A percentile compares a stretch with the other conserved stretches of the same genome.
phyloP scores from a whole-genome alignment of 805 yeast species.

The Nakazawaea anatomiae region DNA sequence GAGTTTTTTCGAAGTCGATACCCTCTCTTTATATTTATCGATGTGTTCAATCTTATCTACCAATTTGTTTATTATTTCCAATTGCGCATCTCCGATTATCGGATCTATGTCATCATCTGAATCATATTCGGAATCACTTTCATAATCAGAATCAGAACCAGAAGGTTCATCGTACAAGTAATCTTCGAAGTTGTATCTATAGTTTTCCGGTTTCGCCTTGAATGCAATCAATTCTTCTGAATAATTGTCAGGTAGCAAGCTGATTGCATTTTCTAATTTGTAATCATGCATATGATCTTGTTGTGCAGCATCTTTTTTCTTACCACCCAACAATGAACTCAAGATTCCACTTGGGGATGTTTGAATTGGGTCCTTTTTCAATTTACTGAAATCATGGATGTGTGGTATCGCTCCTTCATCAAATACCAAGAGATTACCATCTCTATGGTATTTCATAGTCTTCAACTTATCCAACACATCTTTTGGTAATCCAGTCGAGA shows the following conservation, averaged over 20 bases:
- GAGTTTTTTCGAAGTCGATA: constrained; percentile 20
- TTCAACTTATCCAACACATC: constrained; percentile 1
- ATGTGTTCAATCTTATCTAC: constrained; percentile 41
- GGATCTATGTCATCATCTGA: constrained; percentile 35
- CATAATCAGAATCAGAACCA: constrained; percentile 9
- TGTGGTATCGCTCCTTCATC: constrained; percentile 24
- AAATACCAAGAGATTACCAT: constrained; percentile 22
- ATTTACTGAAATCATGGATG: constrained; percentile 28
- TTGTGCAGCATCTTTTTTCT: constrained; percentile 20
- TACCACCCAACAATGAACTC: constrained; percentile 16
- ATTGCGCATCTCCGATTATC: constrained; percentile 45
- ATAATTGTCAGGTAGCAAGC: constrained; percentile 30
- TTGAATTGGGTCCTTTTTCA: constrained; percentile 25
- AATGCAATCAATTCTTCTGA: constrained; percentile 26
- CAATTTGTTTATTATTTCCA: constrained; percentile 40
- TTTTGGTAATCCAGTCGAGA: background rate
- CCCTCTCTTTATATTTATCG: constrained; percentile 25
- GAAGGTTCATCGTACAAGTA: constrained; percentile 19
- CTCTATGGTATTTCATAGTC: constrained; percentile 10
- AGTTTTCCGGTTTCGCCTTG: constrained; percentile 30
- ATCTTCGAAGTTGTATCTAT: constrained; percentile 32
- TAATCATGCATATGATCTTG: constrained; percentile 19
- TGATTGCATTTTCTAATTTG: constrained; percentile 25
- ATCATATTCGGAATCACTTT: constrained; percentile 28
- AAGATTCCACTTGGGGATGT: constrained; percentile 20